These are phyloP conservation scores for Xylaria sp. DNA, from an alignment of 2,329 filamentous ascomycete species.

Conservation along the genomic window DNA sequence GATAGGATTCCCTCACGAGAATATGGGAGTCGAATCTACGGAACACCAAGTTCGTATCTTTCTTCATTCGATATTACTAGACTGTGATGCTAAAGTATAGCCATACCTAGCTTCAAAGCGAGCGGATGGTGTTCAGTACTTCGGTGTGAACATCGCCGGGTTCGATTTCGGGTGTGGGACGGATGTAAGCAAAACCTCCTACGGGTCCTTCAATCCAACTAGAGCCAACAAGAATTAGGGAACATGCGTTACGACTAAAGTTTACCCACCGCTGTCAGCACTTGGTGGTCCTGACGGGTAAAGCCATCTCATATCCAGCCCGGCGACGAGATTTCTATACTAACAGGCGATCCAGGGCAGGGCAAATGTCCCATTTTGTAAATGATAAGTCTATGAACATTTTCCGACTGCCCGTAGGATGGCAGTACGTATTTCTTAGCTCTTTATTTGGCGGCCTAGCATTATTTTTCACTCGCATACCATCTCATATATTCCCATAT, in stretches of 20 bases:
- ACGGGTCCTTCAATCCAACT: background rate
- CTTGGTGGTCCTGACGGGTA: slow-evolving; percentile 39
- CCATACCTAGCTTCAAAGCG: slow-evolving; percentile 11
- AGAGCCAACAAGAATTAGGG: slow-evolving; percentile 26
- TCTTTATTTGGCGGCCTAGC: background rate
- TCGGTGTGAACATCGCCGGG: slow-evolving; percentile 42
- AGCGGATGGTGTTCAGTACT: slow-evolving; percentile 38
- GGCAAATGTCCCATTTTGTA: slow-evolving; percentile 68
- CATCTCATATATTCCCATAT: background rate
- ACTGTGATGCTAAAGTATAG: background rate
- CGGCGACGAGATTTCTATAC: background rate
- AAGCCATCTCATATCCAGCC: background rate
- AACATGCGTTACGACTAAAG: slow-evolving; percentile 30
- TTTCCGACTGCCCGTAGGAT: slow-evolving; percentile 61
- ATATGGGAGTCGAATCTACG: background rate
- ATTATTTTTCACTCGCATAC: background rate
- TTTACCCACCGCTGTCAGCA: slow-evolving; percentile 29
- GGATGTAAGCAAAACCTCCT: slow-evolving; percentile 23
- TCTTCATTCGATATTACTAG: background rate
- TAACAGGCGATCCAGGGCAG: slow-evolving; percentile 39
- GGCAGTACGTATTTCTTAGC: slow-evolving; percentile 54
- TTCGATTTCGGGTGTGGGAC: slow-evolving; percentile 42
- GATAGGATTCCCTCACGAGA: background rate
- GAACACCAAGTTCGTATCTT: background rate
- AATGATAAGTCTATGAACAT: slow-evolving; percentile 63